Evolutionary conservation across 179 eudicot species (phyloP).

Genomic region (Vitellaria paradoxa): DNA sequence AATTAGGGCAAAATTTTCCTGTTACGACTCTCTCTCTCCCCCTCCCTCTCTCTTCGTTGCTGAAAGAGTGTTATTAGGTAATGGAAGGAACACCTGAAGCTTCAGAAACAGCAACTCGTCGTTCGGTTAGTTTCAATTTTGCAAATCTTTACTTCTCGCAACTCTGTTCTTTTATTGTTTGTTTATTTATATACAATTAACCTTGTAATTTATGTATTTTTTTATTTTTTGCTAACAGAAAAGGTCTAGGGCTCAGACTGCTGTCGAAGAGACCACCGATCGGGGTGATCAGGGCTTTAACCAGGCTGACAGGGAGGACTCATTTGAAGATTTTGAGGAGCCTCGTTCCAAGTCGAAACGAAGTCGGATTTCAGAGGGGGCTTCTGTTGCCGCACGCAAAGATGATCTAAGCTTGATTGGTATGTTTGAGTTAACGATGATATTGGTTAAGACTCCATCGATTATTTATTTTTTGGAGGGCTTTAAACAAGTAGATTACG

Average conservation of each 20-base stretch:
- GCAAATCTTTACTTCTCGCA: neutral
- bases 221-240: conserved; percentile 36
- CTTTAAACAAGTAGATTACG: neutral
- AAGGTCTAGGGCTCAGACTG: conserved; percentile 42
- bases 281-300: conserved; percentile 29
- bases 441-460: neutral
- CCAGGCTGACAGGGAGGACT: conserved; percentile 47
- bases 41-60: neutral
- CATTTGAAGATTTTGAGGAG: conserved; percentile 65
- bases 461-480: neutral
- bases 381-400: conserved; percentile 25
- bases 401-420: conserved; percentile 55
- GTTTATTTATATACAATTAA: neutral
- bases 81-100: conserved; percentile 48
- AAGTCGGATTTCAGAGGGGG: conserved; percentile 39
- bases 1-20: neutral
- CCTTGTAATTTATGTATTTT: neutral
- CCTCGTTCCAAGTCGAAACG: conserved; percentile 61
- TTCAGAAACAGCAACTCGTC: conserved; percentile 53
- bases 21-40: neutral
- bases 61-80: neutral
- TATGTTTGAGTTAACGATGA: conserved; percentile 3
- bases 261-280: conserved; percentile 7
- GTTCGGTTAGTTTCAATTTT: conserved; percentile 38
- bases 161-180: neutral